These are phyloP conservation scores for Termitomyces sp. DNA, from an alignment of 768 basidiomycete genomes.

Conservation along the genomic window DNA sequence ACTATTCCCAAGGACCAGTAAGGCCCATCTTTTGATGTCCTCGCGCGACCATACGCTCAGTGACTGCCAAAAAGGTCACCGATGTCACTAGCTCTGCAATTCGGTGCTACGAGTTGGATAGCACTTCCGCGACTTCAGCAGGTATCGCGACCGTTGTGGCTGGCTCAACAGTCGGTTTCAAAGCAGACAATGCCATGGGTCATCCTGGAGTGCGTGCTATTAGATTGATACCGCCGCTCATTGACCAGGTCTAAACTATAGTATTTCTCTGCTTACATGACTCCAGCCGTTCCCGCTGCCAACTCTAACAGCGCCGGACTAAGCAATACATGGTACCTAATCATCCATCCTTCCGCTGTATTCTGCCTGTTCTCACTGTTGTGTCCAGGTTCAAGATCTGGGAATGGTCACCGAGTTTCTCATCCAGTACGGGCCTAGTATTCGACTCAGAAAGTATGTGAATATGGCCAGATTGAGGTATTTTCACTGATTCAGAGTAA, in stretches of 20 bases:
- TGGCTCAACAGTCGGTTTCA: slow-evolving; percentile 26
- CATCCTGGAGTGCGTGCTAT: slow-evolving; percentile 25
- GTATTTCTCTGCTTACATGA: slow-evolving; percentile 30
- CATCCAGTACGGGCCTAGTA: slow-evolving; percentile 23
- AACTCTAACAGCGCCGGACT: slow-evolving; percentile 34
- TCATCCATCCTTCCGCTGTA: background rate
- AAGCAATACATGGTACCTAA: slow-evolving; percentile 31
- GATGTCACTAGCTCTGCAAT: slow-evolving; percentile 29
- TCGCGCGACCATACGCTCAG: background rate
- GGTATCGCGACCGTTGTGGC: slow-evolving; percentile 26
- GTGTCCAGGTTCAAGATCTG: slow-evolving; percentile 35
- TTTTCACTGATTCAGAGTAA: background rate
- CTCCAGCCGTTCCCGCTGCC: slow-evolving; percentile 24
- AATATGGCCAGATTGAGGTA: background rate
- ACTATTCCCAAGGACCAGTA: slow-evolving; percentile 26
- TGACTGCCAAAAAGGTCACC: slow-evolving; percentile 19
- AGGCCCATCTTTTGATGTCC: background rate
- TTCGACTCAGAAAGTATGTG: slow-evolving; percentile 24
- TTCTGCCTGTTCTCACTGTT: background rate
- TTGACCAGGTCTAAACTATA: background rate
- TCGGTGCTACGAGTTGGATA: slow-evolving; percentile 28
- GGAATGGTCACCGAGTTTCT: slow-evolving; percentile 29
- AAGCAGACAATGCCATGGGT: slow-evolving; percentile 26
- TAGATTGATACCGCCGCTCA: background rate
- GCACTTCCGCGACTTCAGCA: slow-evolving; percentile 20